Conservation (phyloP, 441 rosid species). For the Metrosideros polymorpha region DNA sequence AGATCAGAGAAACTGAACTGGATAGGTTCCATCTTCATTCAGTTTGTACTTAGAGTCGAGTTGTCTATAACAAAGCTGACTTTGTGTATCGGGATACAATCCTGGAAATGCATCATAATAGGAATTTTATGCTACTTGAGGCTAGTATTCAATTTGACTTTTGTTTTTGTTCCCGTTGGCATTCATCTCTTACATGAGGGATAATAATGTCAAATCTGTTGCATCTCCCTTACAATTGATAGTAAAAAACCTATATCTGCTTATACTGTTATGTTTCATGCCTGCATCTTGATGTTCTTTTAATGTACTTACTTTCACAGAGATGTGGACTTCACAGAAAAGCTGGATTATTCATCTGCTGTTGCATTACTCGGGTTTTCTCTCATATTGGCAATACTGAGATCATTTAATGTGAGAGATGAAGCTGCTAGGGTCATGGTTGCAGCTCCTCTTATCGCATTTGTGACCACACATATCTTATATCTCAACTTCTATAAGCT, state of each 20-base stretch:
- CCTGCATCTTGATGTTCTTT: background rate
- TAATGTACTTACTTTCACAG: conserved; percentile 24
- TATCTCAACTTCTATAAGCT: conserved; percentile 70
- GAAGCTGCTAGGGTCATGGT: conserved; percentile 93
- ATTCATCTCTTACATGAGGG: background rate
- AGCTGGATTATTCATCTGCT: conserved; percentile 80
- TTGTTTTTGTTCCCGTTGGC: background rate
- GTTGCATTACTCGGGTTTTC: conserved; percentile 83
- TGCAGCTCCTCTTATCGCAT: conserved; percentile 85
- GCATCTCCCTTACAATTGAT: background rate
- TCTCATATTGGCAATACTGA: conserved; percentile 56
- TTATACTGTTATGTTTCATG: background rate
- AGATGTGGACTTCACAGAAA: conserved; percentile 86
- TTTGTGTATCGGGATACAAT: background rate
- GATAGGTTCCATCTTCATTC: background rate
- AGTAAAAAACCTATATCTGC: background rate
- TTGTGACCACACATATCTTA: conserved; percentile 72
- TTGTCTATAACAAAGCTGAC: background rate
- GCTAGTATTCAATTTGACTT: background rate
- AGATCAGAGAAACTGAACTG: background rate
- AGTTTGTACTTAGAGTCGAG: background rate
- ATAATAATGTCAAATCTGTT: background rate
- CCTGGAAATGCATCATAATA: background rate
- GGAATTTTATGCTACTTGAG: background rate
- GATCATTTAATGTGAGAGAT: conserved; percentile 53